These are phyloP conservation scores for Paraglomus brasilianum DNA, from an alignment of 192 early-diverging fungal species.

Conservation along the genomic window DNA sequence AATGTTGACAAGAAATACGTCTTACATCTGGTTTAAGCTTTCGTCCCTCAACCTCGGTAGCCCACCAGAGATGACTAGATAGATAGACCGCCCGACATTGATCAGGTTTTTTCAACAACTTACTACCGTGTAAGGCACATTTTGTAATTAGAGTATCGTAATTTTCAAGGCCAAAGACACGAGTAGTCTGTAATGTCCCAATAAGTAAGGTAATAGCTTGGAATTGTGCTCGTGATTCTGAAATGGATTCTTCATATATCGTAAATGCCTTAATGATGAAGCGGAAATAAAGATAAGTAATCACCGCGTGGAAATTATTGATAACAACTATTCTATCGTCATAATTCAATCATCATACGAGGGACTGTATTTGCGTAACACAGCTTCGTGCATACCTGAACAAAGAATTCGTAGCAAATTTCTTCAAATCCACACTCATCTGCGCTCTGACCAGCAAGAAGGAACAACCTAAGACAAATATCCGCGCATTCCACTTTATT, in stretches of 20 bases:
- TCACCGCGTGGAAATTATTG: not conserved
- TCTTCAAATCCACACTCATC: conserved; percentile 89
- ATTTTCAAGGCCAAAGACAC: conserved; percentile 83
- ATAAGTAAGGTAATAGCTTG: conserved; percentile 88
- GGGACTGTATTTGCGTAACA: not conserved
- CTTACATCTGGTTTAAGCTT: conserved; percentile 29
- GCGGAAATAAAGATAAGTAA: not conserved
- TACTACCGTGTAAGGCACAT: conserved; percentile 84
- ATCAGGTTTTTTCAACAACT: conserved; percentile 91
- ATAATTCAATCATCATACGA: not conserved
- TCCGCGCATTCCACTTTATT: conserved; percentile 61
- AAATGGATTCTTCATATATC: conserved; percentile 94
- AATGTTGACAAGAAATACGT: not conserved
- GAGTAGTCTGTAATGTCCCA: conserved; percentile 78
- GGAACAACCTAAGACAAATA: conserved; percentile 74
- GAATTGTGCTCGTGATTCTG: conserved; percentile 88
- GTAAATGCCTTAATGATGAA: conserved; percentile 77
- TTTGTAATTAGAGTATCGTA: conserved; percentile 95
- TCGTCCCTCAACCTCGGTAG: conserved; percentile 51
- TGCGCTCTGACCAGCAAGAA: conserved; percentile 84
- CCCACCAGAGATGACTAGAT: conserved; percentile 93
- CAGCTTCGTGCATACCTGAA: conserved; percentile 56
- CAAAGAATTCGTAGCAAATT: conserved; percentile 96
- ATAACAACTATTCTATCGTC: not conserved
- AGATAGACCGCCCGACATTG: conserved; percentile 86